phyloP scores from a whole-genome alignment of 2,329 filamentous ascomycete genomes.

The Pestalotiopsis sp. region DNA sequence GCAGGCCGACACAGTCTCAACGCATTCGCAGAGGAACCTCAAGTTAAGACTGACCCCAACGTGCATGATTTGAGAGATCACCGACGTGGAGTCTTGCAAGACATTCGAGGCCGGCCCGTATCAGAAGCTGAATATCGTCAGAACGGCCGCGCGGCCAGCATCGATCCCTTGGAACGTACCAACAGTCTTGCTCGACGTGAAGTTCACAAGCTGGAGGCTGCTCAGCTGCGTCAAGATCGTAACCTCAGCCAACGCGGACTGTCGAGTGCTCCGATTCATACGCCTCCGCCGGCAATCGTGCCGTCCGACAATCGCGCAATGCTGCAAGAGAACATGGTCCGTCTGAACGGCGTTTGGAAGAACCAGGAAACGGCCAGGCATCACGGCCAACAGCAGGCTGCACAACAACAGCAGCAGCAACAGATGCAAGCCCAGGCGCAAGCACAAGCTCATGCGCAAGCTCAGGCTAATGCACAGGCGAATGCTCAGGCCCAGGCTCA shows the following conservation, averaged over 20 bases:
- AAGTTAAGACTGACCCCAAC: slow-evolving; percentile 13
- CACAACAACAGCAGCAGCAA: slow-evolving; percentile 13
- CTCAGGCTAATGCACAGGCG: neutral
- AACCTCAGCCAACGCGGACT: slow-evolving; percentile 42
- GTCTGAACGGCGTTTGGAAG: slow-evolving; percentile 58
- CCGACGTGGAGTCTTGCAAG: slow-evolving; percentile 10
- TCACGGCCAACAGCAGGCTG: slow-evolving; percentile 9
- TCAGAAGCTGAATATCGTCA: slow-evolving; percentile 38
- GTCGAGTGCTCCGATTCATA: slow-evolving; percentile 7
- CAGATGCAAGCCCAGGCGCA: neutral
- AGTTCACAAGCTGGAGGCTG: slow-evolving; percentile 52
- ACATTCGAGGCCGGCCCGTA: slow-evolving; percentile 31
- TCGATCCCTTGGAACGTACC: slow-evolving; percentile 46
- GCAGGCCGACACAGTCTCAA: slow-evolving; percentile 17
- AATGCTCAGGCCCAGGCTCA: slow-evolving; percentile 10
- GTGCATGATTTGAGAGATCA: slow-evolving; percentile 24
- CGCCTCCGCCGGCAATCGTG: slow-evolving; percentile 8
- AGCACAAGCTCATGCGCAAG: slow-evolving; percentile 1
- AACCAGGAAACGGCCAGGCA: slow-evolving; percentile 51
- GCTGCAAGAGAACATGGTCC: slow-evolving; percentile 52
- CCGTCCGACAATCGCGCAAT: slow-evolving; percentile 29
- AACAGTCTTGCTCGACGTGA: slow-evolving; percentile 52
- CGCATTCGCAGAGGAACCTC: slow-evolving; percentile 18
- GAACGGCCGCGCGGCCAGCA: slow-evolving; percentile 31
- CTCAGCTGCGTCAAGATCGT: slow-evolving; percentile 52